phyloP scores from a whole-genome alignment of 2,329 filamentous ascomycete species.

The Talaromyces funiculosus region DNA sequence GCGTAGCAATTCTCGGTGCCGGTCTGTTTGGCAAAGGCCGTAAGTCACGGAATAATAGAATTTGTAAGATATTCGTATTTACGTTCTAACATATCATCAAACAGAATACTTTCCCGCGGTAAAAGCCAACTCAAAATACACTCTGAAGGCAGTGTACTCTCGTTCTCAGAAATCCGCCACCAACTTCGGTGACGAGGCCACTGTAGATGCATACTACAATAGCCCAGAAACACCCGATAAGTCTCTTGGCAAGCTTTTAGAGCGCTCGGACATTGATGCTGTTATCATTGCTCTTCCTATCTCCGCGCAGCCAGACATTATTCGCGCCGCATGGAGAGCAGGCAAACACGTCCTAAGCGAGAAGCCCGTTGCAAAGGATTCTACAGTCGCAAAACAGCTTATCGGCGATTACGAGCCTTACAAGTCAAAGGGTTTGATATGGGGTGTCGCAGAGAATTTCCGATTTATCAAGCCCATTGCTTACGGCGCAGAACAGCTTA shows the following conservation, averaged over 20 bases:
- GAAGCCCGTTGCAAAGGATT: conserved; percentile 61
- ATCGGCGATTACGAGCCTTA: conserved; percentile 44
- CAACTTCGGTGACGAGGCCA: neutral
- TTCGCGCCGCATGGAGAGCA: conserved; percentile 55
- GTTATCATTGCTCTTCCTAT: conserved; percentile 54
- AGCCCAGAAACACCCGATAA: neutral
- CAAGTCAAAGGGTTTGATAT: conserved; percentile 37
- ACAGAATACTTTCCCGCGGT: neutral
- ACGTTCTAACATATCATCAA: neutral
- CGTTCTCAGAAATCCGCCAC: neutral
- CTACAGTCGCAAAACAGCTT: conserved; percentile 47
- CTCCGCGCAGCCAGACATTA: conserved; percentile 52
- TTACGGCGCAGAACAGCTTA: neutral
- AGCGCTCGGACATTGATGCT: conserved; percentile 45
- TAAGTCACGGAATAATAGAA: neutral
- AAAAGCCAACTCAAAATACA: neutral
- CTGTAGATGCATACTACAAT: conserved; percentile 2
- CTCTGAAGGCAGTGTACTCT: conserved; percentile 4
- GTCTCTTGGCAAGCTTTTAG: conserved; percentile 28
- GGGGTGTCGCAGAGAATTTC: conserved; percentile 68
- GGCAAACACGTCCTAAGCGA: conserved; percentile 67
- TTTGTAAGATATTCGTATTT: neutral
- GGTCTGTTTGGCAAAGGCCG: conserved; percentile 6
- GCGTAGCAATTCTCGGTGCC: conserved; percentile 5
- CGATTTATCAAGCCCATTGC: conserved; percentile 46